Conservation (phyloP, 768 basidiomycete genomes). For the Serendipita indica region DNA sequence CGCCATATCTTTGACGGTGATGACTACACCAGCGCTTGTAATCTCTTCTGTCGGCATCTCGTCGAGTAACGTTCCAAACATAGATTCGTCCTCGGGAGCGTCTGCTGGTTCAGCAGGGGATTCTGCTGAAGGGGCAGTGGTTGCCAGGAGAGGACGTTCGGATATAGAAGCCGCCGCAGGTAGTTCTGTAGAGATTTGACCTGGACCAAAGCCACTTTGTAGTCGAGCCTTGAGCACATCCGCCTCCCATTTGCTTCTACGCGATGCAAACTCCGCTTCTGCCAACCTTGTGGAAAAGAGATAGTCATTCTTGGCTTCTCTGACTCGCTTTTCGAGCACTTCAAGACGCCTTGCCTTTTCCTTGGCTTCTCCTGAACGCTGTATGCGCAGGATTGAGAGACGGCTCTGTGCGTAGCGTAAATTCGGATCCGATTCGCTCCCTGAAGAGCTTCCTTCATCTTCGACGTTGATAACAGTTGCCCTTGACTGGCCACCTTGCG, state of each 20-base stretch:
- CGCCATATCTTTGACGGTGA: conserved; percentile 46
- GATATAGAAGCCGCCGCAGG: background rate
- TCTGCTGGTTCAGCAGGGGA: background rate
- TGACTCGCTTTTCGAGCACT: background rate
- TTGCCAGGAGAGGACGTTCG: background rate
- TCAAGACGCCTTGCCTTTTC: conserved; percentile 10
- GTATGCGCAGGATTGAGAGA: conserved; percentile 27
- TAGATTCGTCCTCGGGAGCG: conserved; percentile 16
- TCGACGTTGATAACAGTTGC: background rate
- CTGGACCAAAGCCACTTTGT: background rate
- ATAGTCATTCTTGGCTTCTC: background rate
- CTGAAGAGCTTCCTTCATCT: background rate
- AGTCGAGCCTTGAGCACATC: background rate
- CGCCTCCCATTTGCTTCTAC: background rate
- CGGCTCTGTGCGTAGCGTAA: conserved; percentile 48
- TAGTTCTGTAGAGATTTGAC: background rate
- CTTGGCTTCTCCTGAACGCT: conserved; percentile 9
- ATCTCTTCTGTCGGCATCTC: conserved; percentile 41
- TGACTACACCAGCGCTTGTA: conserved; percentile 39
- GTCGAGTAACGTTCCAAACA: conserved; percentile 40
- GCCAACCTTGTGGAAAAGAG: background rate
- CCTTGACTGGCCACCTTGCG: no score
- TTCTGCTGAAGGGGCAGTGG: background rate
- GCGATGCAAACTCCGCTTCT: background rate
- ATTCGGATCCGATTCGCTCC: conserved; percentile 32